A percentile compares a stretch with the other conserved stretches of the same genome.
These are phyloP conservation scores for Ogataea salicorniae DNA, from an alignment of 805 yeast genomes.

Conservation along the genomic window DNA sequence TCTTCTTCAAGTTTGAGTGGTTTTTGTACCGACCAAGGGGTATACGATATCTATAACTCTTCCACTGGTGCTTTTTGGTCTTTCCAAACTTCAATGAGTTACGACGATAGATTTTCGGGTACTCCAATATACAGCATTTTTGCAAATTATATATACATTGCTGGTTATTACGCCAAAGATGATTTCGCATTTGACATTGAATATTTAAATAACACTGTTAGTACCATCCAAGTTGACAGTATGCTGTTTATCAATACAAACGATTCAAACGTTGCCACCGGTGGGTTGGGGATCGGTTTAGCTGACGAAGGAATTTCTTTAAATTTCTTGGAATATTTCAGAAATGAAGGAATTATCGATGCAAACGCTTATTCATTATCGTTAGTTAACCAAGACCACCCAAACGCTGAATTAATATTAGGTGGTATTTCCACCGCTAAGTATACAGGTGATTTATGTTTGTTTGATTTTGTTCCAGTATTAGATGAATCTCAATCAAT, in stretches of 20 bases:
- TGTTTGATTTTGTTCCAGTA: constrained; percentile 46
- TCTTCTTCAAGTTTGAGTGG: neutral
- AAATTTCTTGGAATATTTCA: constrained; percentile 33
- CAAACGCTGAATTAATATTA: constrained; percentile 38
- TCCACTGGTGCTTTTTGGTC: constrained; percentile 10
- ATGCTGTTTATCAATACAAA: constrained; percentile 35
- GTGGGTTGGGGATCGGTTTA: constrained; percentile 45
- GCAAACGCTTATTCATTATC: constrained; percentile 42
- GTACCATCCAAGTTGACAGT: constrained; percentile 13
- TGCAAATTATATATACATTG: constrained; percentile 19
- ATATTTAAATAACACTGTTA: neutral
- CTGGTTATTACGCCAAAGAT: constrained; percentile 25
- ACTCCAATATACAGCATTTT: constrained; percentile 9
- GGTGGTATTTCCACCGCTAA: constrained; percentile 54
- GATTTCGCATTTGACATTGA: constrained; percentile 13
- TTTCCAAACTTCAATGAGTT: neutral
- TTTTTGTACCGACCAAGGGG: constrained; percentile 23
- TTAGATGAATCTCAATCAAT: constrained; percentile 11
- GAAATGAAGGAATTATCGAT: constrained; percentile 26
- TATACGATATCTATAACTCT: constrained; percentile 22
- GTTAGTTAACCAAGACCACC: constrained; percentile 23
- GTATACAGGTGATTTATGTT: constrained; percentile 41
- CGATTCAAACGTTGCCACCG: constrained; percentile 33
- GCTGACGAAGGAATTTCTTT: constrained; percentile 14
- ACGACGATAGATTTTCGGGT: constrained; percentile 6